Evolutionary conservation across 148 eudicot species (phyloP), one percentile per base, ranked within the genome.

Genomic region (Polygonum maritimum): DNA sequence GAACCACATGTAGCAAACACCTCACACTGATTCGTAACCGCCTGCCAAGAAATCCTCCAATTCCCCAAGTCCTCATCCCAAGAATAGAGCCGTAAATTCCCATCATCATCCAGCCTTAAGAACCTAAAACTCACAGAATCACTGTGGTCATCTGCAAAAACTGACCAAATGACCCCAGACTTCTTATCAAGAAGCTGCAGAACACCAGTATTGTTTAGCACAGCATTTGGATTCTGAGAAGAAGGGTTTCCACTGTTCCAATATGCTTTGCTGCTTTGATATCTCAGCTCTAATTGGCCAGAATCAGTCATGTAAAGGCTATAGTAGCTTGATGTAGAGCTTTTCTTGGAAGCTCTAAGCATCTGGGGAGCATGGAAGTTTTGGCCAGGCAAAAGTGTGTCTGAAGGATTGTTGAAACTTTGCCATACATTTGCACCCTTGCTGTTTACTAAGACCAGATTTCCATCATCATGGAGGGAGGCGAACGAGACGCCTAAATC

Each of bases 1-100:
- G 69, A 78, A 22, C 82, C 87, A 86, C 90, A 89, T n/a, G 93
- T 89, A 55, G 89, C 90, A 74, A 85, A 89, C 48, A 89, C 89
- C 52, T 87, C 81, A 72, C 93, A 89, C 76, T 89, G 93, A 71
- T 89, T 87, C 55, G 73, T 83, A 80, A 89, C 80, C 76, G 93
- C 93, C 78, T 87, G 87, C 93, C 93, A 89, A 76, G 82, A 84
- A 0, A 85, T 58, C 51, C 54, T 84, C 93, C 93, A 89, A 14
- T 82, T 73, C 45, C 12, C 80, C 51, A 79, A 83, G 76, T 57
- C 79, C 47, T 83, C 77, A 14, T 77, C 51, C 93, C 90, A 89
- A n/a, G 93, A 87, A 19, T 87, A 87, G 41, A 87, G 58, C 62
- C 93, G 79, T 31, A 89, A 87, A 78, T 89, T 89, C 63, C 93